Evolutionary conservation across 768 basidiomycete species (phyloP).

Genomic region (Termitomyces eurrhizus): DNA sequence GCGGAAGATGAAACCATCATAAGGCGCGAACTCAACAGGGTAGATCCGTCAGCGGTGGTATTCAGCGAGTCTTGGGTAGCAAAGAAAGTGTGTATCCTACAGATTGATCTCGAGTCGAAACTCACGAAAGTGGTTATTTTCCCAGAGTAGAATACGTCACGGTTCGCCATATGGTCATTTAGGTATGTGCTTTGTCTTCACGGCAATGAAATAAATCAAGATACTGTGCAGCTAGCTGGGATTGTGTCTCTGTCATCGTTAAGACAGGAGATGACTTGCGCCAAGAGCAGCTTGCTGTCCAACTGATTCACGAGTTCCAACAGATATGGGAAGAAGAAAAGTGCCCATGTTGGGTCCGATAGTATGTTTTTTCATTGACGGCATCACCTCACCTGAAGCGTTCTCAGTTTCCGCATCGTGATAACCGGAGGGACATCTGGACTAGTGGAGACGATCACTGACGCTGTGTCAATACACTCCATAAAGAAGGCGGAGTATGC

Average conservation of each 20-base stretch:
- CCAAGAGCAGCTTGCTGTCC: constrained; percentile 96
- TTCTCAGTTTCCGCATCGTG: constrained; percentile 78
- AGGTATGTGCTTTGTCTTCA: constrained; percentile 39
- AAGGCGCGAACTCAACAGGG: constrained; percentile 87
- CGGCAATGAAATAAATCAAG: not conserved
- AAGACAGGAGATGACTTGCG: constrained; percentile 96
- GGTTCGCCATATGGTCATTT: constrained; percentile 95
- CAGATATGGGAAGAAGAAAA: constrained; percentile 94
- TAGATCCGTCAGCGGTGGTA: constrained; percentile 92
- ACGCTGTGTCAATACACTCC: constrained; percentile 97
- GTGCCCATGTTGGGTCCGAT: constrained; percentile 90
- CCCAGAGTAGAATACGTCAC: constrained; percentile 83
- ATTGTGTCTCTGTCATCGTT: constrained; percentile 95
- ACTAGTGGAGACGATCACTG: constrained; percentile 96
- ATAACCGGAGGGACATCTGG: constrained; percentile 94
- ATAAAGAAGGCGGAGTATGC: constrained; percentile 99
- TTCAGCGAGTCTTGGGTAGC: constrained; percentile 94
- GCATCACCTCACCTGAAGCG: not conserved
- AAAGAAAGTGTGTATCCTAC: constrained; percentile 65
- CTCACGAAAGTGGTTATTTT: constrained; percentile 1
- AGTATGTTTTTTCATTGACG: constrained; percentile 42
- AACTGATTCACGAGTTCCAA: constrained; percentile 90
- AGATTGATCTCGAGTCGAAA: not conserved
- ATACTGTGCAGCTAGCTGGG: constrained; percentile 58
- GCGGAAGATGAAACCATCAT: constrained; percentile 94